Evolutionary conservation across 2,329 filamentous ascomycete genomes (phyloP).

Genomic region (Diaporthe caulivora): DNA sequence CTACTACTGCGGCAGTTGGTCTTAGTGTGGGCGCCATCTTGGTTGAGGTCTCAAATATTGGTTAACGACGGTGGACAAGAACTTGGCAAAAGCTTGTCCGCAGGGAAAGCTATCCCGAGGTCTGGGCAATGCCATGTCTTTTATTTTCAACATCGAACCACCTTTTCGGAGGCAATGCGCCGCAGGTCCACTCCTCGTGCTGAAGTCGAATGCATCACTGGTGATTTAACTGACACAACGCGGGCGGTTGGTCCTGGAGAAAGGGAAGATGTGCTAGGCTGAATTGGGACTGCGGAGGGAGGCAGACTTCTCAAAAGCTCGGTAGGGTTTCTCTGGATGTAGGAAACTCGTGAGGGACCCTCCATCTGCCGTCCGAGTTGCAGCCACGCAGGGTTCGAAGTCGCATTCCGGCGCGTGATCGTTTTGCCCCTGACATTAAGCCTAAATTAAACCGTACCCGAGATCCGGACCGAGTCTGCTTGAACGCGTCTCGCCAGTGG

Average conservation of each 20-base stretch:
- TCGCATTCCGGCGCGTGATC: constrained; percentile 10
- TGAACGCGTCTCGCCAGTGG: neutral
- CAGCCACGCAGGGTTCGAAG: neutral
- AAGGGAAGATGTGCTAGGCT: neutral
- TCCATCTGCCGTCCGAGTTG: neutral
- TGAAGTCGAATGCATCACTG: neutral
- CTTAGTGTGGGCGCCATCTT: constrained; percentile 16
- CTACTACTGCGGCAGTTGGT: neutral
- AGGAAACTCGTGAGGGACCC: neutral
- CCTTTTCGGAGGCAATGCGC: neutral
- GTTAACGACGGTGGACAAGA: neutral
- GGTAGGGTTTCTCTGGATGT: neutral
- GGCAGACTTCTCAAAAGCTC: neutral
- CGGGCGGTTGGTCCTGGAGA: constrained; percentile 20
- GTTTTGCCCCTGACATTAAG: constrained; percentile 3
- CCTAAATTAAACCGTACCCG: constrained; percentile 15
- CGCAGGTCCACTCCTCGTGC: neutral
- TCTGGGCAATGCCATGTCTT: neutral
- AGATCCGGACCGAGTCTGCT: neutral
- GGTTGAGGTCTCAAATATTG: neutral
- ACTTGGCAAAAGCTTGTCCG: constrained; percentile 25
- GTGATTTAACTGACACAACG: constrained; percentile 19
- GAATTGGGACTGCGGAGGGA: constrained; percentile 21
- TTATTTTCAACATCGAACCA: neutral
- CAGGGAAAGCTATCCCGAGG: neutral